Evolutionary conservation across 495 filamentous ascomycete species (phyloP).

Genomic region (Podospora pseudocomata): DNA sequence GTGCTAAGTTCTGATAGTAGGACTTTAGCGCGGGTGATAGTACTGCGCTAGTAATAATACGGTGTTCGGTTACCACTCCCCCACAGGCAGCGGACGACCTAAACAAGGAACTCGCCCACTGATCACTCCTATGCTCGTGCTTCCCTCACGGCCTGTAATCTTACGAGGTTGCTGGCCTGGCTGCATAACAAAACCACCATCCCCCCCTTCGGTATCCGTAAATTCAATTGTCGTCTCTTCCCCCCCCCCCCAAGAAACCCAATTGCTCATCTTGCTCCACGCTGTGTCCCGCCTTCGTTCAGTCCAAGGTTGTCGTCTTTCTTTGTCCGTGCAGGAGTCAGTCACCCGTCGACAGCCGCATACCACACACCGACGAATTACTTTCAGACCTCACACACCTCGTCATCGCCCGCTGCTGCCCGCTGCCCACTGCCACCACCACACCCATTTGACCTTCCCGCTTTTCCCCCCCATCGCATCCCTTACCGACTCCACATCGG

Average conservation of each 20-base stretch:
- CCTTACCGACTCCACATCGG: conserved; percentile 28
- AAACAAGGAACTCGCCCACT: not conserved
- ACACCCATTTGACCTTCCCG: conserved; percentile 12
- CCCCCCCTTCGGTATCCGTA: conserved; percentile 17
- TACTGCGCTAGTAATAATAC: not conserved
- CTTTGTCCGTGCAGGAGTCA: conserved; percentile 16
- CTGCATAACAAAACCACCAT: conserved; percentile 26
- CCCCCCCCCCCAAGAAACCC: not conserved
- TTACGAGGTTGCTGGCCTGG: conserved; percentile 26
- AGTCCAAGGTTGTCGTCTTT: conserved; percentile 8
- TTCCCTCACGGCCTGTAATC: conserved; percentile 28
- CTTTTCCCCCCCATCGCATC: conserved; percentile 19
- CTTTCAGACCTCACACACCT: conserved; percentile 21
- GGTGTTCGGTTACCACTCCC: not conserved
- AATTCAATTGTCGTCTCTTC: conserved; percentile 16
- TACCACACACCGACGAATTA: conserved; percentile 1
- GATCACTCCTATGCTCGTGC: not conserved
- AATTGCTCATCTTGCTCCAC: conserved; percentile 6
- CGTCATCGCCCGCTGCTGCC: conserved; percentile 24
- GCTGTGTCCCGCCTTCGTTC: conserved; percentile 6
- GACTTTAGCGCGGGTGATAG: not conserved
- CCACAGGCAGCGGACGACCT: too few species aligned
- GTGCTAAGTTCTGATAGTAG: not conserved
- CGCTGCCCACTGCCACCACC: conserved; percentile 10
- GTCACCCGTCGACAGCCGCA: not conserved